Base-by-base conservation (phyloP, 495 filamentous ascomycete species). In the Letharia columbiana region DNA sequence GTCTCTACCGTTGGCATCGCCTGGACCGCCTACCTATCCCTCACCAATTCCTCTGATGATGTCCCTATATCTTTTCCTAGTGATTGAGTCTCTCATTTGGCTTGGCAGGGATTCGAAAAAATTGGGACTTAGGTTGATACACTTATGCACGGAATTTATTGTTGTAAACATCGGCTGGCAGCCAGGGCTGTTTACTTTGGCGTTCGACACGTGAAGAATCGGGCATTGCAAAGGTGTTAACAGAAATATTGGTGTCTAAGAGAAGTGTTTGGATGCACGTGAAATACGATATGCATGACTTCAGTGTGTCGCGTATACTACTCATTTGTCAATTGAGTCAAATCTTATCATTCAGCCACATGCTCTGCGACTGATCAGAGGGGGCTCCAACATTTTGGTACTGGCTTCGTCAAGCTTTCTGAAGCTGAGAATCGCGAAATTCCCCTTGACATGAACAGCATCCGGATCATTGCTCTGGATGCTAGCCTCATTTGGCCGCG, bases 1-100 rank as follows among this genome's bases (percentile, higher is more conserved):
- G 95, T 97, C 17, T 96, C 92, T 6, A 93, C 90, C 37, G 79
- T 99, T 64, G 95, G 95, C 82, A 97, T 99, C 70, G 92, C 91
- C 58, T 99, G 95, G 95, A 99, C 95, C n/a, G 92, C 91, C 33
- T 99, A 97, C 74, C 85, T 99, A 37, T 97, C 92, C 0, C 82
- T 99, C 7, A 94, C 90, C 63, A 99, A 98, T 74, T 89, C 92
- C 37, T 78, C 92, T 0, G 91, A 93, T 61, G 88, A 96, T 5
- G 18, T 4, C 15, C 60, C 52, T 8, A 61, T 61, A 41, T 61
- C 42, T 15, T 61, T 56, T 56, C 52, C 52, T 33, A 56, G 31
- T 31, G 52, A 56, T 35, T 56, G 31, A 56, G 28, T 13, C 3
- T 7, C 17, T 35, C 2, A 0, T 33, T 33, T 6, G 28, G n/a